Evolutionary conservation across 192 early-diverging fungal species (phyloP).

Genomic region (Dimargaris cristalligena): DNA sequence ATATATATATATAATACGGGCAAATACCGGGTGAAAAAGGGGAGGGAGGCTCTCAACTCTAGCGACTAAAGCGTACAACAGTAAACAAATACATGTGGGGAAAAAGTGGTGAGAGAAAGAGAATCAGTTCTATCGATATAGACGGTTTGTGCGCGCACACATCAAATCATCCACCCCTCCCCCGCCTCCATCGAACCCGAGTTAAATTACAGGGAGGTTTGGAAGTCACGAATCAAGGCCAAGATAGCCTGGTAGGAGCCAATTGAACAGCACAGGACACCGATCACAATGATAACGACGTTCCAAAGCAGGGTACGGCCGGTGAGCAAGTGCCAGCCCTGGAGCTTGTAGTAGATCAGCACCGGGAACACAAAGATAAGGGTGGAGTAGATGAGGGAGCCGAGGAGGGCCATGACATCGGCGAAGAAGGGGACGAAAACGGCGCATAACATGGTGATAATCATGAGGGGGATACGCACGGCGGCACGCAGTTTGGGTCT

Average conservation of each 20-base stretch:
- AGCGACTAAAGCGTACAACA: too few relatives aligned
- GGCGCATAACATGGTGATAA: conserved; percentile 21
- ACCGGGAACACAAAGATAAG: conserved; percentile 41
- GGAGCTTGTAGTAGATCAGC: conserved; percentile 28
- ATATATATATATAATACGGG: too few relatives aligned
- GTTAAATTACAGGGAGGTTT: neutral
- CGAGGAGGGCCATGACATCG: conserved; percentile 39
- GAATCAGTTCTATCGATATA: too few relatives aligned
- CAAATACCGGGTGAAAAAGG: too few relatives aligned
- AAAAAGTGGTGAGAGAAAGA: too few relatives aligned
- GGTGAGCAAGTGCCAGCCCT: conserved; percentile 19
- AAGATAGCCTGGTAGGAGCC: conserved; percentile 47
- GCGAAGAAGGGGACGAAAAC: conserved; percentile 38
- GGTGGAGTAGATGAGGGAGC: conserved; percentile 32
- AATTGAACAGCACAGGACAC: conserved; percentile 37
- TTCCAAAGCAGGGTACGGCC: conserved; percentile 9
- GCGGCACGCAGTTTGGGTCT: conserved; percentile 22
- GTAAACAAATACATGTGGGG: too few relatives aligned
- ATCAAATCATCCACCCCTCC: neutral
- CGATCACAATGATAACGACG: conserved; percentile 30
- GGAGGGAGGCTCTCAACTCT: too few relatives aligned
- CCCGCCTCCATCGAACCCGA: too few relatives aligned
- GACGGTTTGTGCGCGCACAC: neutral
- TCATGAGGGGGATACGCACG: conserved; percentile 29
- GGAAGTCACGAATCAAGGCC: conserved; percentile 32